Evolutionary conservation across 2,329 filamentous ascomycete genomes (phyloP).

Genomic region (Pseudopyrenochaeta lycopersici): DNA sequence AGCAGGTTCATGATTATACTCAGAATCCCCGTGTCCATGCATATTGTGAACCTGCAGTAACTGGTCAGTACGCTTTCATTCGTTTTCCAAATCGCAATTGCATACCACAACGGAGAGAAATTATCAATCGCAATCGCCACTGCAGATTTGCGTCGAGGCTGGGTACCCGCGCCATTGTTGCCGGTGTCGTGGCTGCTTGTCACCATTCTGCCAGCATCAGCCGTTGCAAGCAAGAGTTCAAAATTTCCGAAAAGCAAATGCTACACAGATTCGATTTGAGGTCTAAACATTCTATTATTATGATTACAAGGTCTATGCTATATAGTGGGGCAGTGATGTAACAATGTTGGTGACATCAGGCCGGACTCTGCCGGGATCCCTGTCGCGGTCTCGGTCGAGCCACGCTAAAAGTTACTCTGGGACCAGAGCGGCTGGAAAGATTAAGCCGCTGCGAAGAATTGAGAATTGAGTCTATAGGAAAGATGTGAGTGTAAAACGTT

Average conservation of each 20-base stretch:
- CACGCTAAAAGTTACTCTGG: too few relatives aligned
- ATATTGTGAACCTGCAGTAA: slow-evolving; percentile 19
- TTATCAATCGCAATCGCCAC: slow-evolving; percentile 25
- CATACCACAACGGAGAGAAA: slow-evolving; percentile 23
- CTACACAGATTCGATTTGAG: too few relatives aligned
- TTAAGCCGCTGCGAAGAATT: too few relatives aligned
- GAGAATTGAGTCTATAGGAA: too few relatives aligned
- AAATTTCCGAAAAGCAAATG: too few relatives aligned
- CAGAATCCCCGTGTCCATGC: slow-evolving; percentile 68
- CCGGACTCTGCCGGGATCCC: slow-evolving; percentile 1
- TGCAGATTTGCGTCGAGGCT: slow-evolving; percentile 12
- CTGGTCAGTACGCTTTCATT: not conserved
- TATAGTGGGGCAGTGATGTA: not conserved
- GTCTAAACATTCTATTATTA: too few relatives aligned
- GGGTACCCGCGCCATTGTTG: too few relatives aligned
- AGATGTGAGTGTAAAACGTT: too few relatives aligned
- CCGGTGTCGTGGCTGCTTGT: too few relatives aligned
- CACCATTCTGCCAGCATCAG: too few relatives aligned
- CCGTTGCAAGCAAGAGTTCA: too few relatives aligned
- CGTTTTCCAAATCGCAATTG: not conserved
- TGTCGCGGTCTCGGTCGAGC: not conserved
- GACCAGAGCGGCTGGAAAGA: too few relatives aligned
- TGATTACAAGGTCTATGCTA: not conserved
- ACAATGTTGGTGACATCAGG: slow-evolving; percentile 3
- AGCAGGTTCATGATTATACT: slow-evolving; percentile 65